Evolutionary conservation across 257 asterid genomes (phyloP).

Genomic region (Petrea volubilis): DNA sequence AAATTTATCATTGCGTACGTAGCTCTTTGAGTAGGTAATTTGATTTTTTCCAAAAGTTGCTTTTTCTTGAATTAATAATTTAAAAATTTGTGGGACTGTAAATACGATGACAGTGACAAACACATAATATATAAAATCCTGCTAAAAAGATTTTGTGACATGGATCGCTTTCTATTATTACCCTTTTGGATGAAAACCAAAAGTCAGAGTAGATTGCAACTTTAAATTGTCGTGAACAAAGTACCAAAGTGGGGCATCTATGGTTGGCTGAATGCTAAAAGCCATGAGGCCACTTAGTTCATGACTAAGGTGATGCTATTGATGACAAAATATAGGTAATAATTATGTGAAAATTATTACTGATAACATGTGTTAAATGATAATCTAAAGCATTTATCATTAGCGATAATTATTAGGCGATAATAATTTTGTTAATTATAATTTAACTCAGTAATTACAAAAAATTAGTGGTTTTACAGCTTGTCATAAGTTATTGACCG

Average conservation of each 20-base stretch:
- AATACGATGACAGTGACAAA: constrained; percentile 11
- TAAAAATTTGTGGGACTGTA: background rate
- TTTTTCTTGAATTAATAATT: background rate
- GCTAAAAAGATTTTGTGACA: constrained; percentile 15
- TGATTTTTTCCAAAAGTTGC: background rate
- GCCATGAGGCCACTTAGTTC: constrained; percentile 26
- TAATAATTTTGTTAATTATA: no score
- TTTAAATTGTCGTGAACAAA: constrained; percentile 27
- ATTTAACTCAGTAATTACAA: no score
- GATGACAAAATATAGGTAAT: no score
- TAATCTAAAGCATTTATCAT: no score
- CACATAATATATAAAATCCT: constrained; percentile 7
- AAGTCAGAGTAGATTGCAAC: constrained; percentile 26
- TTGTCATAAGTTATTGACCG: no score
- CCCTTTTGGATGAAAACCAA: constrained; percentile 11
- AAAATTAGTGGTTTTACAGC: no score
- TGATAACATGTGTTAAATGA: no score
- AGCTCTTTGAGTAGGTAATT: no score
- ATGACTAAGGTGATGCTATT: no score
- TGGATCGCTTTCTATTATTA: constrained; percentile 16
- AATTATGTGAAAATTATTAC: no score
- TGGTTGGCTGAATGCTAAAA: constrained; percentile 21
- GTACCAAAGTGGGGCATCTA: constrained; percentile 2
- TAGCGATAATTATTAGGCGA: no score
- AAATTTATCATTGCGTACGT: no score